Base-by-base conservation (phyloP, 306 rosid genomes). In the Fagus sylvatica region DNA sequence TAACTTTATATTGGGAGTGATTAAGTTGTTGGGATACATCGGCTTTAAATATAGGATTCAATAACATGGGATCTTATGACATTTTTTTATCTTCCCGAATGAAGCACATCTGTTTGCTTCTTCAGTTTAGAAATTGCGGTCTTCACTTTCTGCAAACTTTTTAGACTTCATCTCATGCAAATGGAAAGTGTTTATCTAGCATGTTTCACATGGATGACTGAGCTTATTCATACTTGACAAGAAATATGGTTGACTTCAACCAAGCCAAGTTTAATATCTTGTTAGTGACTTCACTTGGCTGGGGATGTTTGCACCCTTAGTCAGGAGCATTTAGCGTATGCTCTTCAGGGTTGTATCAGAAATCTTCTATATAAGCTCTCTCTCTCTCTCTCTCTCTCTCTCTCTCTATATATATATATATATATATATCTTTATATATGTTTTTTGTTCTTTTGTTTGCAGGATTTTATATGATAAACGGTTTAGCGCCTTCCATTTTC, bases 381-480 rank as follows among this genome's bases (percentile, higher is more conserved):
- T 61, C 28, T 17, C 46, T 42, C 33, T 17, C 67, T 33, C n/a
- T n/a, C n/a, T n/a, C n/a, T n/a, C n/a, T n/a, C n/a, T n/a, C n/a
- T n/a, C n/a, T n/a, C n/a, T n/a, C n/a, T n/a, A n/a, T n/a, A n/a
- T n/a, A n/a, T n/a, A n/a, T n/a, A n/a, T n/a, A n/a, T n/a, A n/a
- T n/a, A n/a, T n/a, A n/a, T n/a, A n/a, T n/a, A n/a, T n/a, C n/a
- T n/a, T n/a, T n/a, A n/a, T 46, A 28, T 37, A 64, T 22, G 16
- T 66, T 40, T 32, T 36, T 72, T 72, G 41, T 71, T 49, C 72
- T 37, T 78, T 2, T 74, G 6, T 78, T n/a, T 76, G 85, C 96
- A 95, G 99, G 88, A 79, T 95, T 77, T 79, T 95, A 76, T 95
- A 95, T 79, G 99, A 95, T 91, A 95, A 95, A 77, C 85, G 99